phyloP scores from a whole-genome alignment of 306 rosid genomes.

The Quillaja saponaria region DNA sequence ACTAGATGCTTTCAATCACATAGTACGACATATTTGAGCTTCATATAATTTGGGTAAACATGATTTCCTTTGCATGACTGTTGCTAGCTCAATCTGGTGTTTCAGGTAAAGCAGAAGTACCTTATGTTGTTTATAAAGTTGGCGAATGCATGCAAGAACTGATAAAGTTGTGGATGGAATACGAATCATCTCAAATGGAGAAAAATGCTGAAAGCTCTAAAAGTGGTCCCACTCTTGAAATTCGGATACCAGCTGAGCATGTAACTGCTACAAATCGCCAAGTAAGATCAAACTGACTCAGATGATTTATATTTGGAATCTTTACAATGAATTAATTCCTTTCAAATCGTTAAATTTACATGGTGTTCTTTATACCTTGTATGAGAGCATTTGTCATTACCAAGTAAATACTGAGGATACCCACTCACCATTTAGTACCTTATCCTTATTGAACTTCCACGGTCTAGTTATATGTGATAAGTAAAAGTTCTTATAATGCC shows the following conservation, averaged over 20 bases:
- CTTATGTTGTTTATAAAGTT: constrained; percentile 75
- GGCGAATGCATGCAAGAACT: constrained; percentile 97
- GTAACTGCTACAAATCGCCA: constrained; percentile 95
- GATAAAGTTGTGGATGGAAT: constrained; percentile 80
- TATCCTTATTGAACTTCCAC: too few relatives aligned
- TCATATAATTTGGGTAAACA: constrained; percentile 10
- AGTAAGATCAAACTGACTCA: constrained; percentile 48
- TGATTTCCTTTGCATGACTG: constrained; percentile 30
- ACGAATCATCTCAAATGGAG: constrained; percentile 61
- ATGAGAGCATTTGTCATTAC: too few relatives aligned
- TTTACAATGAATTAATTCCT: not conserved
- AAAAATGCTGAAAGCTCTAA: constrained; percentile 59
- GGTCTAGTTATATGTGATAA: too few relatives aligned
- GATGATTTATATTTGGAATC: not conserved
- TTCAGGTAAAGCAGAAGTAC: constrained; percentile 78
- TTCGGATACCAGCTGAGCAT: constrained; percentile 85
- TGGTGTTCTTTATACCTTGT: too few relatives aligned
- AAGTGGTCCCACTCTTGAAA: constrained; percentile 82
- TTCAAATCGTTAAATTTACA: too few relatives aligned
- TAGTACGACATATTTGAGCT: constrained; percentile 16
- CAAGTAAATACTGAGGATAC: too few relatives aligned
- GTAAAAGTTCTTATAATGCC: too few relatives aligned
- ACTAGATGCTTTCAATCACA: constrained; percentile 7
- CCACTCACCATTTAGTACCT: too few relatives aligned
- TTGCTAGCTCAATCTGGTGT: constrained; percentile 32